Percentiles rank a stretch among this genome's conserved stretches.
Evolutionary conservation across 2,329 filamentous ascomycete species (phyloP).

Genomic region (Fusarium sp.): DNA sequence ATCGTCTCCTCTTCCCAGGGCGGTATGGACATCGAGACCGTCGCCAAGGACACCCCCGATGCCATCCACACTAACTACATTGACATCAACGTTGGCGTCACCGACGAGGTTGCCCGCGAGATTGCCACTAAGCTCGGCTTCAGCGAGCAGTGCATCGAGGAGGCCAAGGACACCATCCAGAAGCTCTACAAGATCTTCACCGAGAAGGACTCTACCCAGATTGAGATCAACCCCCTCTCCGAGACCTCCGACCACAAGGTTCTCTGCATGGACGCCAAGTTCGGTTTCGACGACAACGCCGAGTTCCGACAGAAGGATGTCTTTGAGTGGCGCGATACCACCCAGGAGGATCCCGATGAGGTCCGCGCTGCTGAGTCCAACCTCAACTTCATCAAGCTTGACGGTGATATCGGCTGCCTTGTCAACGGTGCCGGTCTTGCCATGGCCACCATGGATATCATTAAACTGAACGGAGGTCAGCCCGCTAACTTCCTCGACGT

Average conservation of each 20-base stretch:
- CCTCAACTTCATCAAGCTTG: conserved; percentile 99
- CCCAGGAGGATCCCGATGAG: conserved; percentile 97
- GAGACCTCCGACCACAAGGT: conserved; percentile 99
- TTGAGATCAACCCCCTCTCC: conserved; percentile 98
- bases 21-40: conserved; percentile 98
- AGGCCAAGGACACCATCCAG: conserved; percentile 95
- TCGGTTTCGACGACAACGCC: conserved; percentile 98
- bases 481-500: conserved; percentile 99
- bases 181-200: conserved; percentile 99
- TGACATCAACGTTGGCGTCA: conserved; percentile 94
- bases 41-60: conserved; percentile 96
- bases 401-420: conserved; percentile 98
- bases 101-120: conserved; percentile 89
- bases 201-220: conserved; percentile 98
- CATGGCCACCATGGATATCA: conserved; percentile 99
- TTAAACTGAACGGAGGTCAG: conserved; percentile 97
- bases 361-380: conserved; percentile 94
- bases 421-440: conserved; percentile 99
- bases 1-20: conserved; percentile 98
- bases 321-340: conserved; percentile 91
- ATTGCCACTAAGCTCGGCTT: conserved; percentile 95
- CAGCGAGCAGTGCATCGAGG: conserved; percentile 96
- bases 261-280: conserved; percentile 99
- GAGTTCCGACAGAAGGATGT: conserved; percentile 98
- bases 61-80: conserved; percentile 95